Conservation (phyloP, 1,284 basidiomycete species). For the Rhodotorula sp. region DNA sequence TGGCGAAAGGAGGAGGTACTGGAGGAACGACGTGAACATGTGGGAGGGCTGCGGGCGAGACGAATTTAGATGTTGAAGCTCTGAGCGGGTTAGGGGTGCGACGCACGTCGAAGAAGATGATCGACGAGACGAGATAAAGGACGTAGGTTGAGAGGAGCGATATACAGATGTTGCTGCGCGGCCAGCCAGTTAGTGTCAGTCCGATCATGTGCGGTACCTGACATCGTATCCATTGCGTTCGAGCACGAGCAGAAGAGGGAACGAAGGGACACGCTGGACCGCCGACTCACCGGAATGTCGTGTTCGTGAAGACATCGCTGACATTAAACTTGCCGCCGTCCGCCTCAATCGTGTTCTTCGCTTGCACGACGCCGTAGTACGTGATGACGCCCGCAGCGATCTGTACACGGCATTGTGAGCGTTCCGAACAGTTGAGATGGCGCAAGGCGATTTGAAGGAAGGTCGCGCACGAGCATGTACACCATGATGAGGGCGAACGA, state of each 20-base stretch:
- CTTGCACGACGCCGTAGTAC: conserved; percentile 63
- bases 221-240: too few relatives aligned
- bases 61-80: background rate
- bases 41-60: conserved; percentile 70
- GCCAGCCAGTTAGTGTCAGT: background rate
- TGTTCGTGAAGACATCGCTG: conserved; percentile 64
- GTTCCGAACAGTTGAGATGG: background rate
- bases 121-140: conserved; percentile 72
- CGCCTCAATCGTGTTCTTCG: conserved; percentile 56
- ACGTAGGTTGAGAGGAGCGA: conserved; percentile 82
- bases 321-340: conserved; percentile 54
- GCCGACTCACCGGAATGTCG: conserved; percentile 61
- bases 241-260: too few relatives aligned
- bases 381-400: conserved; percentile 74
- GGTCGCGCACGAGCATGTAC: conserved; percentile 75
- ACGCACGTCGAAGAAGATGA: conserved; percentile 70
- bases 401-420: conserved; percentile 49
- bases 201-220: too few relatives aligned
- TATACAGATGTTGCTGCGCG: conserved; percentile 65
- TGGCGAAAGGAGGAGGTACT: conserved; percentile 87
- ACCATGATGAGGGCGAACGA: conserved; percentile 84
- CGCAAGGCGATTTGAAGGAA: background rate
- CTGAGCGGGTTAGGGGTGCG: conserved; percentile 23
- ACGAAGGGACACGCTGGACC: too few relatives aligned
- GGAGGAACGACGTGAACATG: conserved; percentile 79